Evolutionary conservation across 2,329 filamentous ascomycete species (phyloP), one percentile per base, ranked within the genome.

Genomic region (Penicillium frequentans): DNA sequence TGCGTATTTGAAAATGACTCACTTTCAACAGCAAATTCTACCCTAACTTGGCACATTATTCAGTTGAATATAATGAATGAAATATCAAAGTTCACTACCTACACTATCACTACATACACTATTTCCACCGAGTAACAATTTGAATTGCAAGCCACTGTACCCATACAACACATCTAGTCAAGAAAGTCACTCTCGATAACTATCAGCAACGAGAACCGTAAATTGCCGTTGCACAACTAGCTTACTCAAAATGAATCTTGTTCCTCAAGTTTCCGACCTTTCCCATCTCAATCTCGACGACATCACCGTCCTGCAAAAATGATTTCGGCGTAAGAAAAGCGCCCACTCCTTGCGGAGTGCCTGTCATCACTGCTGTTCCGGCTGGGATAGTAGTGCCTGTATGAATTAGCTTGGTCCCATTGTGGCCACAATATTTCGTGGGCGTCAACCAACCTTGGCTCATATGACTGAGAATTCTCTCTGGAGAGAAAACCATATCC

Each of bases 301-400:
- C 14, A 44, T 64, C 60, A 1, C 72, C 73, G 57, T 77, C 53
- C 24, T 72, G 66, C 24, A 78, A 56, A 29, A 72, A 71, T 16
- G 57, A 54, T 24, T 69, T 67, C 4, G 69, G 57, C 8, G 45
- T 50, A 16, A 46, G 65, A 44, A 76, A 77, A 2, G 62, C 62
- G 1, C 71, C 76, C 1, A 78, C 73, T 0, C 75, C 76, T 1
- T 66, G 65, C 1, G 80, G 79, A 2, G 81, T 82, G 2, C 81
- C 81, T 4, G 80, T 82, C 75, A 83, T 77, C 42, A 83, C 75
- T 2, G 75, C 73, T 3, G 80, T 82, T 6, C 77, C 78, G 2
- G 71, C 73, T 50, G 73, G 73, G 48, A 83, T 59, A 24, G 80
- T 83, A 5, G 77, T 80, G 29, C 77, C 77, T 55, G 21, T 23